Percentiles rank a stretch among this genome's conserved stretches.
These are phyloP conservation scores for Candida parachauliodes DNA, from an alignment of 805 yeast species.

Conservation along the genomic window DNA sequence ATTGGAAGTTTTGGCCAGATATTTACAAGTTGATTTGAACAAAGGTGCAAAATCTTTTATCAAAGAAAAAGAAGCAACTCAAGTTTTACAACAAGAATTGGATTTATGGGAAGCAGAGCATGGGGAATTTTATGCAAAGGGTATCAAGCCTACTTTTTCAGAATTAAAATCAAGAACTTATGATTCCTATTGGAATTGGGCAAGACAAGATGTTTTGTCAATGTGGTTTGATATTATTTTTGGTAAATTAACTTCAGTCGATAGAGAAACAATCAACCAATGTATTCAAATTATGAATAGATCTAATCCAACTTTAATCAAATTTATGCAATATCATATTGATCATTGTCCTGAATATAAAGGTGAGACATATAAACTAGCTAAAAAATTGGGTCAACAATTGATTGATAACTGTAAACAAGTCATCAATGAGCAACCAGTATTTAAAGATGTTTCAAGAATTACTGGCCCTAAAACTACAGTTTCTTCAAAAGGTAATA, in stretches of 20 bases:
- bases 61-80: conserved; percentile 80
- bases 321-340: conserved; percentile 91
- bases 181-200: conserved; percentile 99
- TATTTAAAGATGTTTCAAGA: conserved; percentile 88
- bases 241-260: conserved; percentile 86
- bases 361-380: conserved; percentile 91
- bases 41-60: conserved; percentile 84
- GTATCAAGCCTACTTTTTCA: conserved; percentile 87
- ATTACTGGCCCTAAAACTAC: conserved; percentile 95
- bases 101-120: conserved; percentile 81
- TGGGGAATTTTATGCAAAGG: conserved; percentile 92
- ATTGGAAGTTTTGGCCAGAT: conserved; percentile 89
- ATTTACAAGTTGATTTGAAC: conserved; percentile 87
- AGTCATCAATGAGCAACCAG: conserved; percentile 76
- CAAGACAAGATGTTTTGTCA: conserved; percentile 91
- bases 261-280: conserved; percentile 92
- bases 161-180: conserved; percentile 91
- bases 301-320: conserved; percentile 87
- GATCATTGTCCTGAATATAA: conserved; percentile 77
- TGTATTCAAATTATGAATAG: conserved; percentile 98
- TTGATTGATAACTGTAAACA: conserved; percentile 94
- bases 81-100: conserved; percentile 79
- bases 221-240: conserved; percentile 95
- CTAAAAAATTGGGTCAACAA: conserved; percentile 86
- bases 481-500: conserved; percentile 83